phyloP scores from a whole-genome alignment of 78 protist species.

The Anaeramoeba flamelloides region DNA sequence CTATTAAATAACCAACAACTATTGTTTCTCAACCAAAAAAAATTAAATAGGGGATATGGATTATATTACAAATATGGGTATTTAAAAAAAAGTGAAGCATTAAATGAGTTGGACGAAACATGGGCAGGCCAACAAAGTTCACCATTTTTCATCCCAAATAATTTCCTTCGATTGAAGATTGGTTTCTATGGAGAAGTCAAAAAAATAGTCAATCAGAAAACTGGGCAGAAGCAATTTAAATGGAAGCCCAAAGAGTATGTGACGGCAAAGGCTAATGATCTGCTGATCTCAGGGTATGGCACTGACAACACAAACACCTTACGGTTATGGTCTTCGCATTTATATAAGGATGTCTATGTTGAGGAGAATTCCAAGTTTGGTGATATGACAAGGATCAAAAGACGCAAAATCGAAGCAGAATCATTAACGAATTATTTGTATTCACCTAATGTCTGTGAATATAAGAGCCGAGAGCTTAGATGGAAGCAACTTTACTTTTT shows the following conservation, averaged over 20 bases:
- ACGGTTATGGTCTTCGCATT: conserved; percentile 75
- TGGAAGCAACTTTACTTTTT: conserved; percentile 88
- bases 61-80: conserved; percentile 47
- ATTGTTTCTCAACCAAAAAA: no score
- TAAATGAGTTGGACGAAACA: no score
- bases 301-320: conserved; percentile 58
- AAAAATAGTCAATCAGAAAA: no score
- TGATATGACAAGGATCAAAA: conserved; percentile 58
- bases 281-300: conserved; percentile 68
- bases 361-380: conserved; percentile 52
- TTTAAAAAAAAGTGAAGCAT: no score
- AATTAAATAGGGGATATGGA: no score
- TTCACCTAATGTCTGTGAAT: conserved; percentile 78
- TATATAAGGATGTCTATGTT: conserved; percentile 62
- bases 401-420: conserved; percentile 52
- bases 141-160: conserved; percentile 55
- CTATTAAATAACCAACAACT: no score
- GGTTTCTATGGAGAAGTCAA: no score
- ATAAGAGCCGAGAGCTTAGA: conserved; percentile 65
- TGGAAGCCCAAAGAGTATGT: conserved; percentile 60
- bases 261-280: conserved; percentile 49
- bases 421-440: conserved; percentile 70
- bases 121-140: conserved; percentile 41
- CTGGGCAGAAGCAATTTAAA: not conserved
- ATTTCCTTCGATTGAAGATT: no score